Conservation (phyloP, 257 asterid genomes). For the Solanum habrochaites region DNA sequence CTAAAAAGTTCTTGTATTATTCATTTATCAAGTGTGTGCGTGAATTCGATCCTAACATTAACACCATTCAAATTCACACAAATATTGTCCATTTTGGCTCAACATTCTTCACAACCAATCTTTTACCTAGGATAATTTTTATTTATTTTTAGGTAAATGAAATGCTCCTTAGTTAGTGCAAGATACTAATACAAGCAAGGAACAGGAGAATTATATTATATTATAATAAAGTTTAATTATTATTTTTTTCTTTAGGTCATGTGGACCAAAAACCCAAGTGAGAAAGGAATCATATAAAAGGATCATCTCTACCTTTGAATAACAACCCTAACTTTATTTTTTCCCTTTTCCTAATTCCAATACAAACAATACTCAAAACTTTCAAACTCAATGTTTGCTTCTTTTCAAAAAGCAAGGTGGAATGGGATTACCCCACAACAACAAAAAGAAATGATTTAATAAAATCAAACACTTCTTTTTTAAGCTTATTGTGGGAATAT, state of each 20-base stretch:
- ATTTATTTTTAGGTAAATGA: neutral
- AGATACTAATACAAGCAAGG: neutral
- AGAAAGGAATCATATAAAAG: constrained; percentile 38
- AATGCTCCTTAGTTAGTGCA: neutral
- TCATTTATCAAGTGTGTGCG: too few species aligned
- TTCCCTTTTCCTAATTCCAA: constrained; percentile 68
- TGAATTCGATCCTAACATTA: too few species aligned
- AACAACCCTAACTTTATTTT: constrained; percentile 2
- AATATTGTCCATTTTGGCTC: too few species aligned
- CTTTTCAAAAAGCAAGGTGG: constrained; percentile 45
- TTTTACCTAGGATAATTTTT: neutral
- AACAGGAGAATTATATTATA: neutral
- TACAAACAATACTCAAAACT: constrained; percentile 17
- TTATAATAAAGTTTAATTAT: neutral
- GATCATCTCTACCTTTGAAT: constrained; percentile 23
- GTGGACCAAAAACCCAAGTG: constrained; percentile 29
- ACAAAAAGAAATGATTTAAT: neutral
- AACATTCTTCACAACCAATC: neutral
- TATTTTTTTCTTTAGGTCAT: neutral
- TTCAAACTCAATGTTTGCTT: constrained; percentile 24
- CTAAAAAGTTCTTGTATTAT: too few species aligned
- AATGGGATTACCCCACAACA: constrained; percentile 20
- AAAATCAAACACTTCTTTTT: constrained; percentile 1
- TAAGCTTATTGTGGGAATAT: constrained; percentile 10
- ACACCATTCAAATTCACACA: neutral